Evolutionary conservation across 768 basidiomycete genomes (phyloP), one percentile per base, ranked within the genome.

Genomic region (Xerocomellus chrysenteron): DNA sequence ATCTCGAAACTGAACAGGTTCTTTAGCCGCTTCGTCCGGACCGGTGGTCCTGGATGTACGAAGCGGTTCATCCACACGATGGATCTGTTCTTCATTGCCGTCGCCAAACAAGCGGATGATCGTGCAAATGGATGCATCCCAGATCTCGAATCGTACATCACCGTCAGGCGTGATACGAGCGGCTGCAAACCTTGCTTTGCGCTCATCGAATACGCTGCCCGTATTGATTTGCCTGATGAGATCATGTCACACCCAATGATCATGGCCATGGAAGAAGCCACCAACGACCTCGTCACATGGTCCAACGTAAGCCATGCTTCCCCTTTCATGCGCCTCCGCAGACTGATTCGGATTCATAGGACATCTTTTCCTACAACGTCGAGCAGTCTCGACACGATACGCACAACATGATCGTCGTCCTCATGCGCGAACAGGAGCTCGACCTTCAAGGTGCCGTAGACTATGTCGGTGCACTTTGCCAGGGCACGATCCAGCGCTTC

Each of bases 331-430:
- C 2, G 8, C 6, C 3, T 28, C 43, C 30, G 13, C 26, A 19
- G 10, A 21, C 42, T 60, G 21, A 70, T 51, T 32, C 3, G 14
- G 12, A 49, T 9, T 9, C 16, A 5, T 2, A 88, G 87, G 88
- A 89, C 59, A 84, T 89, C 36, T 85, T 86, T 66, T 90, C 87
- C 1, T 90, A 86, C 70, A 88, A 89, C 57, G 81, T 83, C 43
- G 88, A 90, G 65, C 88, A 89, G 68, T 80, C 86, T 3, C 80
- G 83, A 14, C 80, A 79, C 11, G 84, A 87, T 58, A 84, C 82
- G 17, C 84, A 87, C 68, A 89, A 90, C 67, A 85, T 89, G 79
- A 79, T 90, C 52, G 74, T 78, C n/a, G 83, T 89, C 49, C 77
- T 88, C 59, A 88, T 86, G 84, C 72, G 76, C 43, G 75, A 84